These are phyloP conservation scores for Lepidium sativum DNA, from an alignment of 345 rosid genomes.

Conservation along the genomic window DNA sequence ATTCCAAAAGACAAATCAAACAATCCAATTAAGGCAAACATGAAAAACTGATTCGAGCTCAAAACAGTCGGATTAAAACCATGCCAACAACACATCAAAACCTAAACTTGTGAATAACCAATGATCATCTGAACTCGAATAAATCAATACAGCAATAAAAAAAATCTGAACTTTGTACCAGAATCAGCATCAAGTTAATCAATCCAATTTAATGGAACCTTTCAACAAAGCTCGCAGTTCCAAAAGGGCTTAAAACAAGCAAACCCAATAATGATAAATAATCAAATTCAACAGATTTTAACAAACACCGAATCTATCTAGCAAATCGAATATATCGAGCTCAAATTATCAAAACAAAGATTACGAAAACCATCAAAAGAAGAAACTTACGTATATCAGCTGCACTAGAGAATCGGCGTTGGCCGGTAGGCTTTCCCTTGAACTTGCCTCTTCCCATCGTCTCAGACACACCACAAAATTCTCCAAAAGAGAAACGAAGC, in stretches of 20 bases:
- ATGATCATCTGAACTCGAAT: not conserved
- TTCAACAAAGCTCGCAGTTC: not conserved
- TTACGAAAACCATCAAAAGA: no score
- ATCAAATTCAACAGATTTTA: not conserved
- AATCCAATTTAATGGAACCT: not conserved
- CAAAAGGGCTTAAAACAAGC: not conserved
- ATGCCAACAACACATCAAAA: not conserved
- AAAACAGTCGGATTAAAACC: not conserved
- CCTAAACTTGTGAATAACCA: not conserved
- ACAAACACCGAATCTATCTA: not conserved
- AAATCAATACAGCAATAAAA: not conserved
- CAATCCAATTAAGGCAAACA: not conserved
- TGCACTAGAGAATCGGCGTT: constrained; percentile 60
- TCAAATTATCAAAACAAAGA: not conserved
- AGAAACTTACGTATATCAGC: constrained; percentile 47
- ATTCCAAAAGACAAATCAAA: not conserved
- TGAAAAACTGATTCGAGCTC: not conserved
- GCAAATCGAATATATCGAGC: not conserved
- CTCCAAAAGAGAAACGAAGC: not conserved
- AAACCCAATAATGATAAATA: not conserved
- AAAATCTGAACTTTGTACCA: not conserved
- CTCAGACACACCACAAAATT: not conserved
- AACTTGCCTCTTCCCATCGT: constrained; percentile 68
- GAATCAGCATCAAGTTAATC: not conserved
- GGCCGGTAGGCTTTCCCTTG: constrained; percentile 75